Evolutionary conservation across 805 yeast species (phyloP).

Genomic region (Lipomyces starkeyi): DNA sequence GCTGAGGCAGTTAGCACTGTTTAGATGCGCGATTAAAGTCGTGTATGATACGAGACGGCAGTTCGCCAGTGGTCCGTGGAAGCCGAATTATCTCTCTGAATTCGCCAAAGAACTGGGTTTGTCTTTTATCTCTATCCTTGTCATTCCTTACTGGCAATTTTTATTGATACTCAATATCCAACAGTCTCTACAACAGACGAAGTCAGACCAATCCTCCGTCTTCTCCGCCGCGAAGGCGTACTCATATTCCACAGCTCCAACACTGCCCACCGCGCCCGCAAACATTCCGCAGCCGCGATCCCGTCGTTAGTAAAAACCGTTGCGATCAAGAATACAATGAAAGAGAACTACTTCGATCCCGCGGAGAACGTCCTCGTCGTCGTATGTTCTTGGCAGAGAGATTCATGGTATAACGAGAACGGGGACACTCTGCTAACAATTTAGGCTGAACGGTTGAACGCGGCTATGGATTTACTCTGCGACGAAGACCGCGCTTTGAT

Average conservation of each 20-base stretch:
- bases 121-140: background rate
- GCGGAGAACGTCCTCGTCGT: slow-evolving; percentile 2
- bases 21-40: slow-evolving; percentile 30
- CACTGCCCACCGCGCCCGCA: slow-evolving; percentile 10
- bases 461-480: slow-evolving; percentile 3
- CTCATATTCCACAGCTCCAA: slow-evolving; percentile 1
- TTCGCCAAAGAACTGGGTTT: background rate
- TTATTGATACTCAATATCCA: background rate
- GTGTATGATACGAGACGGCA: slow-evolving; percentile 9
- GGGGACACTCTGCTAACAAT: background rate
- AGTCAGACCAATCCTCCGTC: background rate
- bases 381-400: slow-evolving; percentile 5
- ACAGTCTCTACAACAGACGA: background rate
- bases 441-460: slow-evolving; percentile 16
- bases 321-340: slow-evolving; percentile 4
- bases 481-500: background rate
- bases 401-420: too few relatives aligned
- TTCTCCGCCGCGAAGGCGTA: slow-evolving; percentile 7
- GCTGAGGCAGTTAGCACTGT: slow-evolving; percentile 21
- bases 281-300: slow-evolving; percentile 16
- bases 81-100: background rate
- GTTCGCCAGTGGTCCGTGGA: background rate
- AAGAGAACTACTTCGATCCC: slow-evolving; percentile 19
- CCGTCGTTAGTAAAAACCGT: slow-evolving; percentile 6
- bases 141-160: background rate